phyloP scores from a whole-genome alignment of 2,329 filamentous ascomycete genomes.

The Fusarium siculi region DNA sequence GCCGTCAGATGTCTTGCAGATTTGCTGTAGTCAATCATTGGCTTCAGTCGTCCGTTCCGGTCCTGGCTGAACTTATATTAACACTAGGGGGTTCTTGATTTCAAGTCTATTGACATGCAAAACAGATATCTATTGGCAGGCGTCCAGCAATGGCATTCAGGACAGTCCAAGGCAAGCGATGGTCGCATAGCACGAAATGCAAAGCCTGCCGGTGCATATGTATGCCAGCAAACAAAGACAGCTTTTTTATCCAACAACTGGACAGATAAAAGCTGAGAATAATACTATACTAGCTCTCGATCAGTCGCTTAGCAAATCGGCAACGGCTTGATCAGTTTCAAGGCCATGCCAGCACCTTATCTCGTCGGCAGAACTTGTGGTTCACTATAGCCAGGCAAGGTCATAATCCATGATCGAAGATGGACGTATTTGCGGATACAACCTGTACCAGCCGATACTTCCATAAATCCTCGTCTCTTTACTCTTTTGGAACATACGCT shows the following conservation, averaged over 20 bases:
- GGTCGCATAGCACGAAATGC: constrained; percentile 3
- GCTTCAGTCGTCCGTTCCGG: constrained; percentile 24
- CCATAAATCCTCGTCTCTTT: constrained; percentile 11
- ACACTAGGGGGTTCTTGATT: neutral
- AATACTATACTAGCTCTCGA: neutral
- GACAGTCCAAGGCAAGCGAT: constrained; percentile 2
- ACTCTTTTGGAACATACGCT: constrained; percentile 24
- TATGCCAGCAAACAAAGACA: constrained; percentile 1
- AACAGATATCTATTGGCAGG: neutral
- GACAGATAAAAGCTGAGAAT: neutral
- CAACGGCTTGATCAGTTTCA: neutral
- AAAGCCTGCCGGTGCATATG: neutral
- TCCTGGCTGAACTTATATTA: neutral
- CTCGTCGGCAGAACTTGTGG: neutral
- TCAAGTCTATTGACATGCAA: neutral
- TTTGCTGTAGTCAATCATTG: constrained; percentile 1
- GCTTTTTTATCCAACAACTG: neutral
- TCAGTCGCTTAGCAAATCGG: neutral
- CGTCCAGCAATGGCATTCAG: neutral
- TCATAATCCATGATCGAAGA: neutral
- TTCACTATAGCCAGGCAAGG: constrained; percentile 3
- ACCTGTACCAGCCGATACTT: constrained; percentile 26
- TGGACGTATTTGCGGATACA: neutral
- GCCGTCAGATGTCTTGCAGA: neutral
- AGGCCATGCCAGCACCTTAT: neutral